These are phyloP conservation scores for Cryomyces minteri DNA, from an alignment of 495 filamentous ascomycete genomes.

Conservation along the genomic window DNA sequence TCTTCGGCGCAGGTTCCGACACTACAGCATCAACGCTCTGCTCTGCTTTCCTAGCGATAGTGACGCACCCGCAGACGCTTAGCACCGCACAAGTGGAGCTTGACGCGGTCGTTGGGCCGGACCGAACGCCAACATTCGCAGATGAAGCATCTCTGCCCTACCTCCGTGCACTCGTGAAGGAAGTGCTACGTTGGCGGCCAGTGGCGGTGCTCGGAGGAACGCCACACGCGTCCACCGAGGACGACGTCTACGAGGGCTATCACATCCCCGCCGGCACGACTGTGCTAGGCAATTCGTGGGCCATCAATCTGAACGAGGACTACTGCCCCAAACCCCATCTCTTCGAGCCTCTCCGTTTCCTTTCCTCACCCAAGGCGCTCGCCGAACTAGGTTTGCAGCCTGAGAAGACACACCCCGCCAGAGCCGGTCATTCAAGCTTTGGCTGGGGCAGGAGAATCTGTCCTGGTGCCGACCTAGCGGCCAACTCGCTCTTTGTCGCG, in stretches of 20 bases:
- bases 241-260: slow-evolving; percentile 37
- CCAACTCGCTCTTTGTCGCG: slow-evolving; percentile 17
- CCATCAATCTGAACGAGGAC: slow-evolving; percentile 38
- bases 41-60: slow-evolving; percentile 40
- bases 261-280: slow-evolving; percentile 35
- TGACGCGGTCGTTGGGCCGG: slow-evolving; percentile 26
- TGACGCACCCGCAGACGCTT: slow-evolving; percentile 37
- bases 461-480: slow-evolving; percentile 18
- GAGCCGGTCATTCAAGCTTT: slow-evolving; percentile 27
- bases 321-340: slow-evolving; percentile 41
- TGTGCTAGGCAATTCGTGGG: slow-evolving; percentile 41
- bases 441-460: slow-evolving; percentile 26
- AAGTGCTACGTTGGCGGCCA: slow-evolving; percentile 42
- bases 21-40: slow-evolving; percentile 32
- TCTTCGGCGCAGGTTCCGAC: slow-evolving; percentile 14
- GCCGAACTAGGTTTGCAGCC: slow-evolving; percentile 20
- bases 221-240: slow-evolving; percentile 32
- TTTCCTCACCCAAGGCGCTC: slow-evolving; percentile 2
- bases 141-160: slow-evolving; percentile 20
- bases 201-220: slow-evolving; percentile 11
- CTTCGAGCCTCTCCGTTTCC: slow-evolving; percentile 25
- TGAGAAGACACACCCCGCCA: slow-evolving; percentile 30
- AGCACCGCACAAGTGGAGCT: slow-evolving; percentile 33
- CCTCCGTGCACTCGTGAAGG: slow-evolving; percentile 37
- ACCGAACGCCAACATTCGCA: slow-evolving; percentile 14